Evolutionary conservation across 1,284 basidiomycete genomes (phyloP).

Genomic region (Trichosporon sp.): DNA sequence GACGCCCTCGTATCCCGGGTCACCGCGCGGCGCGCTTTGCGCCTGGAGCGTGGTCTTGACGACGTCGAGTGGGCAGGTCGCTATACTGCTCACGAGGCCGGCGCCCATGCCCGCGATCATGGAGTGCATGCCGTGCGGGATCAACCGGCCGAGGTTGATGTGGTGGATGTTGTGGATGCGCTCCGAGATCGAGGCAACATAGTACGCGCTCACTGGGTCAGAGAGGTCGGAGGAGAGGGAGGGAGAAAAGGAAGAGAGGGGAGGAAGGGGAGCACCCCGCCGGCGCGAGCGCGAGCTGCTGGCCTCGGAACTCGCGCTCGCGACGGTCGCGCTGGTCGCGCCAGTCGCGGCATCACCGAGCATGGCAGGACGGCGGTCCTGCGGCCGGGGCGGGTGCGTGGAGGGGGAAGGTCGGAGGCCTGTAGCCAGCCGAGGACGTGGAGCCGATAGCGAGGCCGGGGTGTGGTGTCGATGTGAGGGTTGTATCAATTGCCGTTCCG

Average conservation of each 20-base stretch:
- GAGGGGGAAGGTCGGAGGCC: background rate
- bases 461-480: background rate
- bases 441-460: slow-evolving; percentile 1
- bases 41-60: slow-evolving; percentile 97
- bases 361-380: slow-evolving; percentile 15
- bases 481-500: background rate
- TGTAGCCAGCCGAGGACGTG: background rate
- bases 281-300: slow-evolving; percentile 32
- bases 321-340: background rate
- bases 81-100: slow-evolving; percentile 87
- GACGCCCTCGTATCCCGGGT: slow-evolving; percentile 74
- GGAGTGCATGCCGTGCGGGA: slow-evolving; percentile 53
- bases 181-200: slow-evolving; percentile 17
- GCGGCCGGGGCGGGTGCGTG: background rate
- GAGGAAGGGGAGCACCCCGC: background rate
- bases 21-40: slow-evolving; percentile 69
- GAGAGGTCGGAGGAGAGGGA: slow-evolving; percentile 11
- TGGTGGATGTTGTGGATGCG: slow-evolving; percentile 3
- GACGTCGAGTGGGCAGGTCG: slow-evolving; percentile 96
- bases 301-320: slow-evolving; percentile 35
- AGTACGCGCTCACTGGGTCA: slow-evolving; percentile 5
- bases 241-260: slow-evolving; percentile 16
- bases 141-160: slow-evolving; percentile 9
- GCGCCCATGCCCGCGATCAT: slow-evolving; percentile 62
- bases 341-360: slow-evolving; percentile 32